phyloP scores from a whole-genome alignment of 352 stramenopile genomes.

The Phytophthora kernoviae region DNA sequence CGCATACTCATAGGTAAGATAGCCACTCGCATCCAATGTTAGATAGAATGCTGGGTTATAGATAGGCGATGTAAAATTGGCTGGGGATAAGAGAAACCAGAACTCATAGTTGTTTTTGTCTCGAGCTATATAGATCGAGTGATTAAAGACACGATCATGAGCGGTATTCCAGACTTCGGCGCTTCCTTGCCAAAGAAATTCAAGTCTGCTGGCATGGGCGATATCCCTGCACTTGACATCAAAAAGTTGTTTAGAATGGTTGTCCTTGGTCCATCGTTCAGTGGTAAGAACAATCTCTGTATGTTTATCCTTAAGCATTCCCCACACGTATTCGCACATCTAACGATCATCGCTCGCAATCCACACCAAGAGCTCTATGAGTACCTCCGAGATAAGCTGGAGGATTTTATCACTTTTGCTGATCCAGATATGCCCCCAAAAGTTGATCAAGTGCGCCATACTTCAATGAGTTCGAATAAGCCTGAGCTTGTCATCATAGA shows the following conservation, averaged over 20 bases:
- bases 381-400: conserved; percentile 13
- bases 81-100: conserved; percentile 6
- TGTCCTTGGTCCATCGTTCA: conserved; percentile 5
- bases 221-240: no score
- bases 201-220: no score
- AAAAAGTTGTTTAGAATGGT: conserved; percentile 16
- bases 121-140: conserved; percentile 4
- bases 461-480: background rate
- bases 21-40: background rate
- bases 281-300: conserved; percentile 8
- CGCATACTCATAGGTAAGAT: conserved; percentile 2
- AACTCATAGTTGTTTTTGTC: conserved; percentile 11
- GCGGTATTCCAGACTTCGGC: conserved; percentile 5
- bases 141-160: background rate
- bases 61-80: conserved; percentile 5
- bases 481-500: background rate
- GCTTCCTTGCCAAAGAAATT: conserved; percentile 1
- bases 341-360: conserved; percentile 6
- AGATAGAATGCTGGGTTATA: conserved; percentile 13
- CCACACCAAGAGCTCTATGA: conserved; percentile 13
- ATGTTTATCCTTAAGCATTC: conserved; percentile 4
- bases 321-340: background rate
- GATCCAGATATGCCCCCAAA: background rate
- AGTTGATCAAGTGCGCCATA: background rate
- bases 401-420: background rate